Conservation (phyloP, 441 rosid genomes). For the Corymbia citriodora region DNA sequence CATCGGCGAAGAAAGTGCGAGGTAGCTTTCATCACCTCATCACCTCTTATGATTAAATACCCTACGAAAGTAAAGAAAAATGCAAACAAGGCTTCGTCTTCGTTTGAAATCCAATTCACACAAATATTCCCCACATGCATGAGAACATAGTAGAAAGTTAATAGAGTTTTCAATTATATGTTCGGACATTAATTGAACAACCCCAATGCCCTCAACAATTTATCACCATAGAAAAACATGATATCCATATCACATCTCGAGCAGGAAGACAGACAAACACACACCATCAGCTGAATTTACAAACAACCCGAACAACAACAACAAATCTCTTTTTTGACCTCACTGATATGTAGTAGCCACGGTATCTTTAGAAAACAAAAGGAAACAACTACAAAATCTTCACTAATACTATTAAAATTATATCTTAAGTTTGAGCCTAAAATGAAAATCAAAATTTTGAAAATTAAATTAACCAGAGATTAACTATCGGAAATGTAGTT, state of each 20-base stretch:
- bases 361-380: background rate
- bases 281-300: background rate
- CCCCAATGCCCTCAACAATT: background rate
- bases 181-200: background rate
- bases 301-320: background rate
- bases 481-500: too few species aligned
- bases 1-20: background rate
- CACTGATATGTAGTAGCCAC: background rate
- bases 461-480: background rate
- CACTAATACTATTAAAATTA: background rate
- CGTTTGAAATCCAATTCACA: too few species aligned
- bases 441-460: background rate
- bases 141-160: background rate
- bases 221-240: background rate
- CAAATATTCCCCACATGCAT: background rate
- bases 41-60: background rate
- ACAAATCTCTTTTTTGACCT: background rate
- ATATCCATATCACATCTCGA: background rate
- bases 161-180: background rate
- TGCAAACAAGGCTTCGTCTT: too few species aligned
- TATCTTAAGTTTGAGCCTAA: too few species aligned
- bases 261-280: background rate
- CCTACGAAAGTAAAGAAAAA: background rate
- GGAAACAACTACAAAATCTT: background rate
- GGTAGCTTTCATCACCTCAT: background rate